Conservation (phyloP, 139 green algal species). For the Micractinium sp. region DNA sequence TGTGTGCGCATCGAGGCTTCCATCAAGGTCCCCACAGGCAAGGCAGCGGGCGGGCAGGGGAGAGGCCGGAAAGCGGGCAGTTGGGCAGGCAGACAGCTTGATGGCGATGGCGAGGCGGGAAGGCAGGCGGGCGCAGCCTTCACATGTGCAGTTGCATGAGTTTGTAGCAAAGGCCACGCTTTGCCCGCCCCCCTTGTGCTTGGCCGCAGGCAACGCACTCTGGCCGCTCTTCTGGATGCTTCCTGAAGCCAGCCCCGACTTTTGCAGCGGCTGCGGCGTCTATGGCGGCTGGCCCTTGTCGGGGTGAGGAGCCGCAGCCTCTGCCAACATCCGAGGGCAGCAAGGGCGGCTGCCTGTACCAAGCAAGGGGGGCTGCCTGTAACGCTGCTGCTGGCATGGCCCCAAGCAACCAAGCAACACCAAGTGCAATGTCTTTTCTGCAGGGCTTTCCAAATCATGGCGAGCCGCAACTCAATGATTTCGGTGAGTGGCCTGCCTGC, state of each 20-base stretch:
- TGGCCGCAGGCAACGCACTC: neutral
- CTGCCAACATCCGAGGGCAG: constrained; percentile 28
- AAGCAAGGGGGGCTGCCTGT: neutral
- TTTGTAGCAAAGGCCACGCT: neutral
- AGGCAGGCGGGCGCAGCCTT: neutral
- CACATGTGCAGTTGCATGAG: constrained; percentile 18
- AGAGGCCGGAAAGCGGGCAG: neutral
- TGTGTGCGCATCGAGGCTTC: neutral
- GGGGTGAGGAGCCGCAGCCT: constrained; percentile 18
- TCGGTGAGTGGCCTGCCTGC: too few relatives aligned
- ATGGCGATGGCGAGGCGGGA: too few relatives aligned
- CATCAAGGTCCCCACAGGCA: neutral
- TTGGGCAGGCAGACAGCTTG: neutral
- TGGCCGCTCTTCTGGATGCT: neutral
- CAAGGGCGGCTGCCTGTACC: too few relatives aligned
- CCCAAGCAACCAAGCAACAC: too few relatives aligned
- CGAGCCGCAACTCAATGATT: too few relatives aligned
- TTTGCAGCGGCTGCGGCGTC: neutral
- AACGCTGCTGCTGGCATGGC: too few relatives aligned
- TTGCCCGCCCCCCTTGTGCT: too few relatives aligned
- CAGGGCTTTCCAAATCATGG: too few relatives aligned
- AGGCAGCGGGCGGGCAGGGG: neutral
- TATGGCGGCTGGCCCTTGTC: neutral
- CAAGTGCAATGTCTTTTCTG: too few relatives aligned
- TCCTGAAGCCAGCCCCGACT: neutral